Evolutionary conservation across 208 protist genomes (phyloP).

Genomic region (Histomonas meleagridis): DNA sequence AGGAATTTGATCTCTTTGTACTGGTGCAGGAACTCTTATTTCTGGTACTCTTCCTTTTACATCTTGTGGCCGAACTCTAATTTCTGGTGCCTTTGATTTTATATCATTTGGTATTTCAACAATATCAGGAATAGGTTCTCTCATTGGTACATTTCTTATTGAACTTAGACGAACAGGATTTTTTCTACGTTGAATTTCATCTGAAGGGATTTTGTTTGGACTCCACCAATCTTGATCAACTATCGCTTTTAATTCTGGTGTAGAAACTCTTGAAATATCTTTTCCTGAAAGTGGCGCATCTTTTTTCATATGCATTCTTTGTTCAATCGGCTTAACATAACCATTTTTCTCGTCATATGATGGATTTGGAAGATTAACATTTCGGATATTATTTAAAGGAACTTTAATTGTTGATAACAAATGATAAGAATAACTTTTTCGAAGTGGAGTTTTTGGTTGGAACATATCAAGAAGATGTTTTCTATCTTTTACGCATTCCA

Average conservation of each 20-base stretch:
- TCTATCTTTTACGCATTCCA: not conserved
- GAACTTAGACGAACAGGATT: too few relatives aligned
- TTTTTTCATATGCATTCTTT: not conserved
- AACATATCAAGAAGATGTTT: not conserved
- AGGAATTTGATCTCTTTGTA: too few relatives aligned
- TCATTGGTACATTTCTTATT: too few relatives aligned
- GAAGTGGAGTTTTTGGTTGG: not conserved
- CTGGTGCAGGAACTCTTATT: too few relatives aligned
- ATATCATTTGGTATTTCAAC: too few relatives aligned
- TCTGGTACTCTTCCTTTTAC: too few relatives aligned
- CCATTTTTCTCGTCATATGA: not conserved
- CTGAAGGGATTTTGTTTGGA: not conserved
- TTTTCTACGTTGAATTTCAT: too few relatives aligned
- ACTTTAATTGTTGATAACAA: conserved; percentile 36
- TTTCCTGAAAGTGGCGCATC: not conserved
- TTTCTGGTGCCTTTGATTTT: too few relatives aligned
- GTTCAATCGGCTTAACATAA: not conserved
- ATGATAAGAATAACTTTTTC: too few relatives aligned
- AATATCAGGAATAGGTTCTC: too few relatives aligned
- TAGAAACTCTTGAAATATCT: not conserved
- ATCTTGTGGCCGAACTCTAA: too few relatives aligned
- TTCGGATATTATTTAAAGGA: not conserved
- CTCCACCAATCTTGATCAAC: conserved; percentile 1
- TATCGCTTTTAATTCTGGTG: not conserved
- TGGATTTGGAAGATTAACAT: not conserved